Base-by-base conservation (phyloP, 306 rosid genomes). In the Alnus rubra region DNA sequence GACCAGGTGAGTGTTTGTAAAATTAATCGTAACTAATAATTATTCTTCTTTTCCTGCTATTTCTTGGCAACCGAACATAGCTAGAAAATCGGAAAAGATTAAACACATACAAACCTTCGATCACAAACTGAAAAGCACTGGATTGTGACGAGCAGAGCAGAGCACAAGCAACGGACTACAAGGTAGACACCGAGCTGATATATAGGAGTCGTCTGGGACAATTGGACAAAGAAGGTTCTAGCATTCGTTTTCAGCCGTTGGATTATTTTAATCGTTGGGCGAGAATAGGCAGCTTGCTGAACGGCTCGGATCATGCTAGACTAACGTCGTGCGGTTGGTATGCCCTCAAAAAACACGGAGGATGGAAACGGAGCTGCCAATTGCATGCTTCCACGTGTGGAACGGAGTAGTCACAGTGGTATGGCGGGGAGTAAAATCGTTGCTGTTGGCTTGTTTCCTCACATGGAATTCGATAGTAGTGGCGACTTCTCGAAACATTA, bases 161-260 rank as follows among this genome's bases (percentile, higher is more conserved):
- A 58, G 65, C 37, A 58, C 58, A 10, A 23, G 65, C 35, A 19
- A 0, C 11, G 1, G 28, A 23, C 28, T 23, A 23, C 28, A 23
- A 19, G 15, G n/a, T 49, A 10, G 52, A 49, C 52, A 18, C 28
- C 2, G 15, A 67, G 72, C 33, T 4, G 72, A 65, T 7, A 31
- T n/a, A 55, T 51, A 30, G 60, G 70, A 67, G 31, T n/a, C 3
- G 71, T 2, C 5, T 8, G 5, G 31, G 50, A 30, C 53, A 39
- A 16, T 5, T 39, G 31, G 71, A 19, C 31, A 56, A 16, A 8
- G 79, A 31, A 68, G 68, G 73, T 78, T 83, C 80, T 59, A 44
- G 82, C 35, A 75, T 14, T 59, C 39, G 6, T 35, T 35, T 45
- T 19, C 11, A 28, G 14, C 70, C 60, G 51, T 52, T 14, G 74